Base-by-base conservation (phyloP, 192 early-diverging fungal genomes). In the Coemansia sp. region DNA sequence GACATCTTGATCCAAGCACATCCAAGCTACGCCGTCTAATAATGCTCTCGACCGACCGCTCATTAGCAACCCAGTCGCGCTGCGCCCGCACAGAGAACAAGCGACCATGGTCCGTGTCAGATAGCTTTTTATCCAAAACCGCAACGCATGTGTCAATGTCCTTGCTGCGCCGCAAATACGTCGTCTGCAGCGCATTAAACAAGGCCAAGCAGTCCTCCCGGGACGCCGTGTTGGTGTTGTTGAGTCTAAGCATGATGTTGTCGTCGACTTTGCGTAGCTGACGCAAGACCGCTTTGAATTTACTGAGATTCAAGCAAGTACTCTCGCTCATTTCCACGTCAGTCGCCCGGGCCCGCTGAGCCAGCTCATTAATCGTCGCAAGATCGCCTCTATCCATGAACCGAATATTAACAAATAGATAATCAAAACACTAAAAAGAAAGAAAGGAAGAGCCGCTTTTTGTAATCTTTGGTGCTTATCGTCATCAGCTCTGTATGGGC, bases 221-320 rank as follows among this genome's bases (percentile, higher is more conserved):
- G 1, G 85, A 84, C 18, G 87, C 85, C 3, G 88, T 89, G 69
- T 91, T 81, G n/a, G 90, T 90, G 33, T 77, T 82, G 75, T 93
- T 93, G 64, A 93, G 76, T 21, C 88, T 83, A 34, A 90, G 77
- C 65, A 91, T 89, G 39, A 93, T 91, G 72, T 90, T 93, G 73
- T 93, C 90, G 66, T 93, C 91, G n/a, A 91, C 78, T 61, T 83
- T 82, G 57, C 91, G 88, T 69, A 87, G 85, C 69, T 87, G 84
- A 64, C 86, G 86, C 84, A 93, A 82, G 2, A 83, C 76, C 34
- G 88, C 87, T 84, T 83, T 59, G 58, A 76, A 75, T 33, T 59
- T 69, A 12, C 59, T 66, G 64, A 91, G 77, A 79, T 88, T 86
- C 62, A 84, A 80, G 64, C 90, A 91, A 31, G 82, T 84, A n/a